phyloP scores from a whole-genome alignment of 169 alveolate genomes.

The Theileria annulata region DNA sequence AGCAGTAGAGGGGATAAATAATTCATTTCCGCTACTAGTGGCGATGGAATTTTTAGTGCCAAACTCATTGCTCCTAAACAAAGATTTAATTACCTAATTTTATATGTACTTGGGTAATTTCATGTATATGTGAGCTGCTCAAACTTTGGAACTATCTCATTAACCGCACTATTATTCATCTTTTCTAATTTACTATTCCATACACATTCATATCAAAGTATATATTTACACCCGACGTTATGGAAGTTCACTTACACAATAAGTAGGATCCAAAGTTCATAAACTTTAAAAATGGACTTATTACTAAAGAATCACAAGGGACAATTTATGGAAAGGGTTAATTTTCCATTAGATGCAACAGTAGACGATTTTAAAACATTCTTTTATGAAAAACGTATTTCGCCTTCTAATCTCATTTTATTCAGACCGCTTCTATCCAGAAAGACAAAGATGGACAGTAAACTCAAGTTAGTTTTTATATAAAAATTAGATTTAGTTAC shows the following conservation, averaged over 20 bases:
- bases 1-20: too few species aligned
- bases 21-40: too few species aligned
- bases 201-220: not conserved
- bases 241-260: not conserved
- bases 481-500: conserved; percentile 39
- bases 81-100: not conserved
- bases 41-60: too few species aligned
- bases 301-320: conserved; percentile 71
- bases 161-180: not conserved
- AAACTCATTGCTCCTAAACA: not conserved
- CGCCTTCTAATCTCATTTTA: not conserved
- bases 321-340: conserved; percentile 72
- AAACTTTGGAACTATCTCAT: too few species aligned
- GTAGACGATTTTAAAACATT: conserved; percentile 67
- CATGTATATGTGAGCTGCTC: not conserved
- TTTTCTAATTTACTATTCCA: not conserved
- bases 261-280: not conserved
- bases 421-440: conserved; percentile 81
- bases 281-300: conserved; percentile 61
- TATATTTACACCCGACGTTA: not conserved
- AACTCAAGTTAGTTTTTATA: conserved; percentile 55
- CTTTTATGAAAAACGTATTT: conserved; percentile 69
- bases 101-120: not conserved
- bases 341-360: conserved; percentile 69
- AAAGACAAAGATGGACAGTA: conserved; percentile 81